A percentile compares a stretch with the other conserved stretches of the same genome.
phyloP scores from a whole-genome alignment of 257 asterid genomes.

The Lantana camara region DNA sequence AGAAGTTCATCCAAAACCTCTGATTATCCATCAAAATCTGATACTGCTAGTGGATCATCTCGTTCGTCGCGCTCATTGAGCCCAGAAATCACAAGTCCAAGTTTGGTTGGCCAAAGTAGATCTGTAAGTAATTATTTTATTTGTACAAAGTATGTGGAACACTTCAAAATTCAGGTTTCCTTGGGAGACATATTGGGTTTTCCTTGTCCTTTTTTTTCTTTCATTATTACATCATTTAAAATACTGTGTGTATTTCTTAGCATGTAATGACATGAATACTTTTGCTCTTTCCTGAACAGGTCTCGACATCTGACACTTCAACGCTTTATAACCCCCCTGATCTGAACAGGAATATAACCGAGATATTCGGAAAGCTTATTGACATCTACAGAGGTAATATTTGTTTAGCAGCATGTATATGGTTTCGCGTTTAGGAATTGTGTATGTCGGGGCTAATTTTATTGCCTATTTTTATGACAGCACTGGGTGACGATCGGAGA shows the following conservation, averaged over 20 bases:
- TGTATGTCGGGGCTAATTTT: constrained; percentile 25
- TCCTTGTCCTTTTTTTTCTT: background rate
- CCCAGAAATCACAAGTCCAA: constrained; percentile 53
- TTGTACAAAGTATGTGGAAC: constrained; percentile 2
- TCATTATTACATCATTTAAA: background rate
- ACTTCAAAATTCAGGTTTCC: constrained; percentile 9
- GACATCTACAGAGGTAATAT: constrained; percentile 86
- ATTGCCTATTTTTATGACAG: constrained; percentile 43
- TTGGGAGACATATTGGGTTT: background rate
- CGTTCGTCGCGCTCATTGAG: constrained; percentile 43
- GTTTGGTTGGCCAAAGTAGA: constrained; percentile 36
- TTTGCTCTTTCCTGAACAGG: constrained; percentile 45
- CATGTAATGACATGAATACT: constrained; percentile 3
- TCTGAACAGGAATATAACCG: constrained; percentile 78
- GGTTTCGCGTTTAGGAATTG: constrained; percentile 16
- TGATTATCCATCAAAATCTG: constrained; percentile 32
- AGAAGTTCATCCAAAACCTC: constrained; percentile 24
- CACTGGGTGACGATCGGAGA: constrained; percentile 91
- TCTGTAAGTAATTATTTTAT: constrained; percentile 41
- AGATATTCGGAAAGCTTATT: constrained; percentile 81
- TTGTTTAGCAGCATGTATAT: constrained; percentile 11
- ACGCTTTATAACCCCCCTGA: constrained; percentile 84
- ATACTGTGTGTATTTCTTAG: background rate
- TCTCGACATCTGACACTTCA: constrained; percentile 48
- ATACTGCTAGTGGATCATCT: constrained; percentile 44